Evolutionary conservation across 352 stramenopile species (phyloP), one percentile per base, ranked within the genome.

Genomic region (Pythium brassicae): DNA sequence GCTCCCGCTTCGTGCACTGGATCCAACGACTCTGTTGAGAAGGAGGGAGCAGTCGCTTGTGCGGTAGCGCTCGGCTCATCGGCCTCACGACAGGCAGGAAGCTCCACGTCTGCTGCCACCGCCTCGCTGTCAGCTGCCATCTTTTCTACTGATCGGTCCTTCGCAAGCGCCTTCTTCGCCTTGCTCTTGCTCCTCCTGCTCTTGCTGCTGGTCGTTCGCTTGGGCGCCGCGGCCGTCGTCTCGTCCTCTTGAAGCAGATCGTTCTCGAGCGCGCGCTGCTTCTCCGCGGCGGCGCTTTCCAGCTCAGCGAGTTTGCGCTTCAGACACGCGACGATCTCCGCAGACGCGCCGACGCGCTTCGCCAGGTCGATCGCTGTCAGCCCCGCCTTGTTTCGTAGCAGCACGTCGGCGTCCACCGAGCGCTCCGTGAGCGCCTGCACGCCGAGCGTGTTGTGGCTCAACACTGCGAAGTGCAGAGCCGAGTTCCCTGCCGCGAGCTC

Each of bases 401-500:
- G 32, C 17, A 62, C 32, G 44, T 61, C 26, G 12, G 32, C 14
- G 17, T 23, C 22, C 15, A 44, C 52, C 15, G 14, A 57, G 39
- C 64, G 15, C 37, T 52, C 46, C 77, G 46, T 22, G 83, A 63
- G 11, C 10, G 64, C 65, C 12, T 74, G 26, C 0, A 92, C 69
- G 2, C 65, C 82, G 39, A 47, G 32, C 22, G 46, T 14, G 48
- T 91, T 94, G 37, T 78, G 62, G 17, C 73, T 88, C 43, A 90
- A 63, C 6, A 94, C 65, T 8, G 85, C 83, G 46, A 93, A 76
- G 52, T 94, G 85, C 4, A 94, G 58, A 19, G 85, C 81, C 8
- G 82, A 86, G 54, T 93, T 83, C 2, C 72, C 76, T 8, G 57
- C 66, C 9, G 59, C 43, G 25, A 59, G 58, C 43, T 92, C 78